These are phyloP conservation scores for Casuarina equisetifolia DNA, from an alignment of 306 rosid genomes.

Conservation along the genomic window DNA sequence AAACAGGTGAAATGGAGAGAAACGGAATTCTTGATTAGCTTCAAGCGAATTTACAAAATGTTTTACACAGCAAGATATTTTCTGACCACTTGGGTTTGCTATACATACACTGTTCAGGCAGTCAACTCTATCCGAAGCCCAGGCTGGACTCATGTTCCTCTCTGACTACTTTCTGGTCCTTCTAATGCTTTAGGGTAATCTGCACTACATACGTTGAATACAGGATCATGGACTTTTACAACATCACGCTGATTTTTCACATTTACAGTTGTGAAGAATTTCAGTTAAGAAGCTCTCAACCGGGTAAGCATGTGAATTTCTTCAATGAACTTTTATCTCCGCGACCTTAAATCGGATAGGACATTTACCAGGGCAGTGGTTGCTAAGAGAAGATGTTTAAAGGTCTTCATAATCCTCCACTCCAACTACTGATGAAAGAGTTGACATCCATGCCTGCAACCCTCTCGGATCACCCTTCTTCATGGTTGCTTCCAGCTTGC, in stretches of 20 bases:
- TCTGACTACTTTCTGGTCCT: background rate
- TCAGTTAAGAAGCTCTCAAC: background rate
- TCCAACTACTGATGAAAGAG: conserved; percentile 58
- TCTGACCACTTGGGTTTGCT: background rate
- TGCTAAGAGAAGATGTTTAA: conserved; percentile 14
- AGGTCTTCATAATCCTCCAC: conserved; percentile 36
- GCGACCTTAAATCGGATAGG: conserved; percentile 1
- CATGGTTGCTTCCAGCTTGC: conserved; percentile 55
- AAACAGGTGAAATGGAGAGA: background rate
- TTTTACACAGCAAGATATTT: background rate
- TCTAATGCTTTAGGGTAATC: background rate
- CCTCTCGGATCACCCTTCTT: conserved; percentile 53
- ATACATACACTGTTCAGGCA: background rate
- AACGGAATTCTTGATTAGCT: background rate
- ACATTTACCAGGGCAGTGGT: background rate
- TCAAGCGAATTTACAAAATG: background rate
- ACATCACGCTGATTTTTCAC: background rate
- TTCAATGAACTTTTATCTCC: background rate
- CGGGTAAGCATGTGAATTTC: background rate
- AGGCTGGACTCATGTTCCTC: background rate
- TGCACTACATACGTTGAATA: background rate
- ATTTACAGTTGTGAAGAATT: background rate
- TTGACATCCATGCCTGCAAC: conserved; percentile 60
- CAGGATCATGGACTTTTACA: background rate
- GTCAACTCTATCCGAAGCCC: background rate